Percentiles rank a stretch among this genome's conserved stretches.
phyloP scores from a whole-genome alignment of 306 rosid species.

The Malus sieversii region DNA sequence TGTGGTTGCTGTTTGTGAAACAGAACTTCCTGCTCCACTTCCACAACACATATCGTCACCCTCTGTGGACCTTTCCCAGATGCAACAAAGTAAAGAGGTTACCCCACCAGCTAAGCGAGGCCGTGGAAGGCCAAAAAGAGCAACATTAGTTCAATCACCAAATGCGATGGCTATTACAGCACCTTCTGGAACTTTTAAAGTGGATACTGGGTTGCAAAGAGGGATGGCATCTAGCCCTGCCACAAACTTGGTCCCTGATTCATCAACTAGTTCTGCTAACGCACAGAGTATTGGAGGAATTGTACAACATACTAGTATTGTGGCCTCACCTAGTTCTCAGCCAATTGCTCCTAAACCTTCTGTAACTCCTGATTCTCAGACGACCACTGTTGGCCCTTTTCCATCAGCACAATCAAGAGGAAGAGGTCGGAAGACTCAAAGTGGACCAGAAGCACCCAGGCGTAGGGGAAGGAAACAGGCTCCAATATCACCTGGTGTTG shows the following conservation, averaged over 20 bases:
- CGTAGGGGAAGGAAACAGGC: slow-evolving; percentile 81
- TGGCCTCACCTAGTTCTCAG: slow-evolving; percentile 34
- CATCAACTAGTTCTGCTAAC: slow-evolving; percentile 31
- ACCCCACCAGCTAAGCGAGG: slow-evolving; percentile 90
- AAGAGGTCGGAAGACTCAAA: slow-evolving; percentile 55
- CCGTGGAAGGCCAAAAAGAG: slow-evolving; percentile 95
- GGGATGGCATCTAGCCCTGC: slow-evolving; percentile 34
- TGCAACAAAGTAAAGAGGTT: slow-evolving; percentile 53
- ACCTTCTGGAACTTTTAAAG: slow-evolving; percentile 40
- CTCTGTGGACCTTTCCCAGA: slow-evolving; percentile 39
- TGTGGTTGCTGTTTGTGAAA: slow-evolving; percentile 28
- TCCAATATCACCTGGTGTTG: slow-evolving; percentile 31
- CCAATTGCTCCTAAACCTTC: slow-evolving; percentile 32
- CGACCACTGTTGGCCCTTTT: slow-evolving; percentile 29
- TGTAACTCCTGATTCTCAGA: slow-evolving; percentile 30
- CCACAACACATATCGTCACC: slow-evolving; percentile 29
- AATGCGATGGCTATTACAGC: slow-evolving; percentile 31
- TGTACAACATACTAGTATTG: slow-evolving; percentile 22
- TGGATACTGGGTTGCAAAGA: slow-evolving; percentile 36
- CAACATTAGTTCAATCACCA: slow-evolving; percentile 43
- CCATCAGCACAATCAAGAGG: slow-evolving; percentile 52
- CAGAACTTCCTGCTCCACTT: slow-evolving; percentile 35
- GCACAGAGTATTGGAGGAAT: slow-evolving; percentile 28
- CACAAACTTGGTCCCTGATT: slow-evolving; percentile 33
- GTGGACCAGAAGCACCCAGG: slow-evolving; percentile 48